Evolutionary conservation across 139 green algal genomes (phyloP), one percentile per base, ranked within the genome.

Genomic region (Closterium sp.): DNA sequence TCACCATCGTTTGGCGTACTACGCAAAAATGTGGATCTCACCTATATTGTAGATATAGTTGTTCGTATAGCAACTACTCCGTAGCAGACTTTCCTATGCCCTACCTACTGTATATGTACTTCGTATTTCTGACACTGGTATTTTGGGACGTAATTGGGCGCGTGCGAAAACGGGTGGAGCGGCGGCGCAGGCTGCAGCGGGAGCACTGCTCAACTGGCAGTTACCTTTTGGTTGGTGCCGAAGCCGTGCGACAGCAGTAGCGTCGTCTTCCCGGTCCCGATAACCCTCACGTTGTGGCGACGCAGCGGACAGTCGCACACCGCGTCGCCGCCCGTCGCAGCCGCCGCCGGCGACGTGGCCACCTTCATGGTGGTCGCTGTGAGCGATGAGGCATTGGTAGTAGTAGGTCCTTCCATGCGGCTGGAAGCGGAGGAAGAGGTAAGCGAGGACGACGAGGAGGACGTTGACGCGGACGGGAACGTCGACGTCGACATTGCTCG

Each of bases 241-340:
- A 93, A 93, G 21, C 90, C 90, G 90, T 93, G 90, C 23, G 84
- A 85, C 28, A 93, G 33, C 3, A 93, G n/a, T 2, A 93, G 36
- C 23, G 84, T 31, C 90, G 92, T 88, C 9, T 36, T 32, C 8
- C 90, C 90, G 4, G 28, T 25, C 34, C 90, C 90, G 9, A 93
- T 84, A 4, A 89, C 86, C 7, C 9, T 33, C 55, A 93, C 90
- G 84, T 93, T 93, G 55, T 91, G 86, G 31, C n/a, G 34, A n/a
- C 90, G 31, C 38, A 90, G 55, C 55, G 55, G 55, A 76, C 55
- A 76, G 55, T 76, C 55, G 55, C 55, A 76, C 55, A 76, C 55
- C 16, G 55, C 55, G 55, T 76, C 55, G 55, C 4, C 12, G 16
- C 2, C 16, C 16, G 55, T 76, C 38, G 55, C 55, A 16, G 16